Evolutionary conservation across 1,284 basidiomycete species (phyloP).

Genomic region (Sutorius eximius): DNA sequence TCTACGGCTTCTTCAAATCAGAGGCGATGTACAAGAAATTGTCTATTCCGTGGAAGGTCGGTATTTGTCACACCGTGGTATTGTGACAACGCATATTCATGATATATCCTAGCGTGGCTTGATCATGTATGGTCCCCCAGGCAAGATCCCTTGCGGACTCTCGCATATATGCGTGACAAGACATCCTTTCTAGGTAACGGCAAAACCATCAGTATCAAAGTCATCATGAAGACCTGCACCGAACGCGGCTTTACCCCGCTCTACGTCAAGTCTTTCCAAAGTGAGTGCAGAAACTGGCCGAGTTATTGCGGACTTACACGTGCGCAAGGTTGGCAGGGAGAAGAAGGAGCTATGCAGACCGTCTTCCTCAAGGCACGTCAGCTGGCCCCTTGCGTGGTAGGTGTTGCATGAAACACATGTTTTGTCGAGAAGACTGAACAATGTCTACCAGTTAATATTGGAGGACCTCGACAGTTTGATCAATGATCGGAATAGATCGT

Average conservation of each 20-base stretch:
- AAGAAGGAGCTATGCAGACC: slow-evolving; percentile 62
- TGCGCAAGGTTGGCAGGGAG: slow-evolving; percentile 55
- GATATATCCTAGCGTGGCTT: slow-evolving; percentile 55
- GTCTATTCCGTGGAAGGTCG: slow-evolving; percentile 79
- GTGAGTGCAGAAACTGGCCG: slow-evolving; percentile 33
- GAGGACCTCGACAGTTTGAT: slow-evolving; percentile 84
- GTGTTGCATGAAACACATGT: not conserved
- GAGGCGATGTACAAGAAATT: slow-evolving; percentile 70
- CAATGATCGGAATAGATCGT: slow-evolving; percentile 72
- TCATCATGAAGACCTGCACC: slow-evolving; percentile 67
- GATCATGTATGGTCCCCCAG: slow-evolving; percentile 73
- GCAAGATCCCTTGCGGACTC: slow-evolving; percentile 32
- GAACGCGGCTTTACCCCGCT: slow-evolving; percentile 62
- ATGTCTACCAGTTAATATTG: slow-evolving; percentile 43
- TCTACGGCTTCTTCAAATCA: slow-evolving; percentile 75
- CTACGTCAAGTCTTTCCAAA: slow-evolving; percentile 75
- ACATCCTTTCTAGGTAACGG: slow-evolving; percentile 58
- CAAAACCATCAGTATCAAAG: slow-evolving; percentile 81
- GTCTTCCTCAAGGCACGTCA: slow-evolving; percentile 69
- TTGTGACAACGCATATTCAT: not conserved
- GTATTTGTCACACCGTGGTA: slow-evolving; percentile 7
- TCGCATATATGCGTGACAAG: slow-evolving; percentile 1
- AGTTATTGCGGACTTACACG: not conserved
- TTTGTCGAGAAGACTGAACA: not conserved
- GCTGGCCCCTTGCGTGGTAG: slow-evolving; percentile 67